Evolutionary conservation across 345 rosid species (phyloP).

Genomic region (Lumnitzera racemosa): DNA sequence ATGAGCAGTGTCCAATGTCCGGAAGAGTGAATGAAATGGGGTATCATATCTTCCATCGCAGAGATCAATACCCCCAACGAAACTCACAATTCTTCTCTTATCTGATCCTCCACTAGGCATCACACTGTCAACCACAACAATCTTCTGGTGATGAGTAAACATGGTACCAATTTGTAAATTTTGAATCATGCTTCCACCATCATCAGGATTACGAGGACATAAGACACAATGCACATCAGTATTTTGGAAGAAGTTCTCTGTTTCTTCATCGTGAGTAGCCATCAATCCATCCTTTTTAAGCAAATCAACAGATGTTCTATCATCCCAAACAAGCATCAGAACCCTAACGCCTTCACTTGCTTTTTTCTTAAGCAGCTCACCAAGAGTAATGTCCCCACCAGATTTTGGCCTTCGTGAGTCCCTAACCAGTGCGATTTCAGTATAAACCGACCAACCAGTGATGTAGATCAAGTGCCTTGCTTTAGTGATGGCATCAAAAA

Average conservation of each 20-base stretch:
- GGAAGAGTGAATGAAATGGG: conserved; percentile 9
- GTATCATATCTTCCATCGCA: conserved; percentile 18
- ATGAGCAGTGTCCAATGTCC: conserved; percentile 9
- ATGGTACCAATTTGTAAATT: conserved; percentile 4
- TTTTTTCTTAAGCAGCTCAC: conserved; percentile 12
- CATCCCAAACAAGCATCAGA: conserved; percentile 12
- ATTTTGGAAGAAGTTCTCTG: conserved; percentile 3
- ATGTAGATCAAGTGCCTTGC: conserved; percentile 13
- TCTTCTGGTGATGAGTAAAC: conserved; percentile 22
- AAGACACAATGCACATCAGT: conserved; percentile 7
- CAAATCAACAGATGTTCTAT: conserved; percentile 2
- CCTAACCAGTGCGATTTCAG: conserved; percentile 4
- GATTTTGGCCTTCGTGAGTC: conserved; percentile 2
- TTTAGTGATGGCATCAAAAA: conserved; percentile 5
- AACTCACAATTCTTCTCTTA: conserved; percentile 14
- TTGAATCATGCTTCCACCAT: conserved; percentile 9
- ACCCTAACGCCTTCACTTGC: conserved; percentile 7
- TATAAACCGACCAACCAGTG: conserved; percentile 12
- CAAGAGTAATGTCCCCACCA: conserved; percentile 6
- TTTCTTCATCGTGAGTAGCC: conserved; percentile 11
- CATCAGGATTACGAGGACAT: conserved; percentile 10
- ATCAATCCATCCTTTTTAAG: conserved; percentile 9
- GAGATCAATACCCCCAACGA: conserved; percentile 19
- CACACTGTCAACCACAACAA: conserved; percentile 12
- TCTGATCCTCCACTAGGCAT: background rate